Percentiles rank a stretch among this genome's conserved stretches.
These are phyloP conservation scores for Ogataea nitratoaversa DNA, from an alignment of 805 yeast species.

Conservation along the genomic window DNA sequence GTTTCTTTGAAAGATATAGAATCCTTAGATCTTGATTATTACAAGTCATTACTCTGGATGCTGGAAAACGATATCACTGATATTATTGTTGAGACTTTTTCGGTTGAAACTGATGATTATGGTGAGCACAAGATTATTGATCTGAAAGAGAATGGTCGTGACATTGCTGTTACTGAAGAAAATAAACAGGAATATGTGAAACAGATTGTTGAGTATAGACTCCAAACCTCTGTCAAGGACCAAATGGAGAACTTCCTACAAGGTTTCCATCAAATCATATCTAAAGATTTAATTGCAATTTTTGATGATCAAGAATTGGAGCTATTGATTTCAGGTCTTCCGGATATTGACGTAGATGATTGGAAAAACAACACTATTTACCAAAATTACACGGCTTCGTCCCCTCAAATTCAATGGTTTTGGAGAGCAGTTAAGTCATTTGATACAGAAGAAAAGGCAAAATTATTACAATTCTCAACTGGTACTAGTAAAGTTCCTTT, in stretches of 20 bases:
- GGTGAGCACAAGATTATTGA: slow-evolving; percentile 87
- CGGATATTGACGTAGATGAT: slow-evolving; percentile 93
- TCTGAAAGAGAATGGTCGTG: slow-evolving; percentile 73
- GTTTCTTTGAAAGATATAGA: slow-evolving; percentile 93
- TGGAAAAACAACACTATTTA: slow-evolving; percentile 87
- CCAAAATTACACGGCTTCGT: slow-evolving; percentile 74
- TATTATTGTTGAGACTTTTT: slow-evolving; percentile 88
- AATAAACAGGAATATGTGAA: slow-evolving; percentile 89
- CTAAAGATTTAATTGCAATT: slow-evolving; percentile 74
- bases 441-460: slow-evolving; percentile 91
- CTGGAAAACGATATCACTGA: slow-evolving; percentile 43
- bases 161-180: slow-evolving; percentile 82
- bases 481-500: slow-evolving; percentile 97
- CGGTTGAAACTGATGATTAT: slow-evolving; percentile 89
- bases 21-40: slow-evolving; percentile 85
- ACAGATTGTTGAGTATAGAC: slow-evolving; percentile 79
- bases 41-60: slow-evolving; percentile 93
- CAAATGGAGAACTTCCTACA: slow-evolving; percentile 80
- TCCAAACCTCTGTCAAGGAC: slow-evolving; percentile 76
- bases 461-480: slow-evolving; percentile 89
- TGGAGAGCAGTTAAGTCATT: slow-evolving; percentile 97
- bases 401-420: slow-evolving; percentile 91
- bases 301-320: slow-evolving; percentile 97
- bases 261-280: slow-evolving; percentile 89
- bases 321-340: slow-evolving; percentile 86